Conservation (phyloP, 805 yeast species). For the Wickerhamiella cacticola region DNA sequence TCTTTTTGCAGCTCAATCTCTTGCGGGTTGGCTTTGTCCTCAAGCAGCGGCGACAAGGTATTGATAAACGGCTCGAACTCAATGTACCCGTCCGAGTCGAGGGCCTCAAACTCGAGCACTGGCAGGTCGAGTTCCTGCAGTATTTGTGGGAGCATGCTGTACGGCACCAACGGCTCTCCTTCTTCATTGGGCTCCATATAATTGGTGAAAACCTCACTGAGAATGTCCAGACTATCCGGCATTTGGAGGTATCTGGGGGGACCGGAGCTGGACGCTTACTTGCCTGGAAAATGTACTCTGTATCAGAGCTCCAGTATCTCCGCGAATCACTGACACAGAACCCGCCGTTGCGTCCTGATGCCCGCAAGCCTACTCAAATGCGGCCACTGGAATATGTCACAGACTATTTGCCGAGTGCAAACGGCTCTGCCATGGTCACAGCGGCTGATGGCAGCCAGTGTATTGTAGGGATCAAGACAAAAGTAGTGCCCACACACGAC, state of each 20-base stretch:
- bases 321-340: conserved; percentile 51
- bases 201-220: conserved; percentile 25
- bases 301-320: conserved; percentile 41
- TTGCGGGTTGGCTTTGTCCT: not conserved
- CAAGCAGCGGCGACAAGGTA: conserved; percentile 8
- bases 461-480: conserved; percentile 78
- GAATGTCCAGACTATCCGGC: conserved; percentile 14
- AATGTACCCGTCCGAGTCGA: conserved; percentile 23
- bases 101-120: conserved; percentile 19
- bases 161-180: conserved; percentile 21
- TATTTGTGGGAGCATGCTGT: conserved; percentile 21
- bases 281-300: conserved; percentile 23
- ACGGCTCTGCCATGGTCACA: conserved; percentile 83
- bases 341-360: conserved; percentile 75
- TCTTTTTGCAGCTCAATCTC: conserved; percentile 11
- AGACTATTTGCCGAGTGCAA: conserved; percentile 71
- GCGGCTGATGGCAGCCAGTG: conserved; percentile 88
- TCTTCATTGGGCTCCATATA: conserved; percentile 25
- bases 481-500: conserved; percentile 43
- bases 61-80: conserved; percentile 24
- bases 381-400: conserved; percentile 78
- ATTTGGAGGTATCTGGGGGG: not conserved
- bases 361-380: conserved; percentile 60
- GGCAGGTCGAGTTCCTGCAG: conserved; percentile 24
- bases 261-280: not conserved